Base-by-base conservation (phyloP, 305 asterid genomes). In the Plantago lanceolata region DNA sequence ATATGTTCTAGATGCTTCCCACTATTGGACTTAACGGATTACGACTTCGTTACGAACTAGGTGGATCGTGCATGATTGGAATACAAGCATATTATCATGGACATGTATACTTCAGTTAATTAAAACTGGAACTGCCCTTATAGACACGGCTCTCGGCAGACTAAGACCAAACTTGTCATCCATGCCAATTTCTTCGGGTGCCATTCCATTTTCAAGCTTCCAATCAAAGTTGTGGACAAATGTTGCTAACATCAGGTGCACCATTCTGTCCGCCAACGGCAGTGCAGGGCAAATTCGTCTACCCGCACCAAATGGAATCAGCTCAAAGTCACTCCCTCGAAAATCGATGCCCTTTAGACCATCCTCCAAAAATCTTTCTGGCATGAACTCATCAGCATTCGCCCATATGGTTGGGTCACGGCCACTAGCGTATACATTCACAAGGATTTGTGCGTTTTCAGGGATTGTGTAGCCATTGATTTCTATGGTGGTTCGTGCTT, bases 231-330 rank as follows among this genome's bases (percentile, higher is more conserved):
- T 37, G 47, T 69, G 64, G 29, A 68, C 19, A 26, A 72, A 62
- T 13, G 77, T 43, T 9, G 77, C 77, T 5, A 76, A 7, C 57
- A 76, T 72, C 2, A 77, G 54, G 52, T 64, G 78, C 26, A 73
- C 56, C 78, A 66, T 73, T 0, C 74, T 43, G 40, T 64, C 2
- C 2, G 74, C 78, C 31, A 77, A 35, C 5, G 64, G 65, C 66
- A 67, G 8, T 19, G 73, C 82, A 0, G 54, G 69, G 40, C 78
- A 73, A 0, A 67, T 70, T 48, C 82, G 68, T 18, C 74, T 68
- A 5, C 78, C 82, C 4, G 72, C 56, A 2, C 82, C 82, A 12
- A 77, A 77, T 0, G 82, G 74, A 9, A 73, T 20, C 48, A 73
- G 69, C 74, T 72, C 75, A 14, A 66, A 69, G 35, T 75, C 58